phyloP scores from a whole-genome alignment of 176 grass and related monocot genomes.

The Musa beccarii region DNA sequence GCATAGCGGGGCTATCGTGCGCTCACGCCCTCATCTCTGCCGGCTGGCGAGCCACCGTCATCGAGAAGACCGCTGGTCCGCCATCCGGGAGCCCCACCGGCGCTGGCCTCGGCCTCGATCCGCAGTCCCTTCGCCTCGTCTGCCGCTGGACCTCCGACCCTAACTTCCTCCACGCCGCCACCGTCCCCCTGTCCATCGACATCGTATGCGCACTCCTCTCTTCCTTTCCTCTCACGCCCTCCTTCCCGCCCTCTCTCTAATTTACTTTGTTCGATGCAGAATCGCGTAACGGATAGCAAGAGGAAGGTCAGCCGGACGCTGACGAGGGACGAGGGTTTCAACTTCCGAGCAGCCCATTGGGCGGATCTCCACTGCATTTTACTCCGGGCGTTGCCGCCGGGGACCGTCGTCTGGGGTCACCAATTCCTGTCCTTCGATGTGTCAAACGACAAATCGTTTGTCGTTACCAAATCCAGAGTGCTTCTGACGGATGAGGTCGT shows the following conservation, averaged over 20 bases:
- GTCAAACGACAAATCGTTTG: conserved; percentile 18
- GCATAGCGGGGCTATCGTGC: conserved; percentile 66
- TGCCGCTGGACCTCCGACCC: conserved; percentile 47
- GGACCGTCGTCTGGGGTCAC: conserved; percentile 57
- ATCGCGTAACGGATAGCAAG: conserved; percentile 47
- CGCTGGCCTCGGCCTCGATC: conserved; percentile 19
- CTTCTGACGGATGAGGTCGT: conserved; percentile 40
- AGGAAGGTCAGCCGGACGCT: conserved; percentile 49
- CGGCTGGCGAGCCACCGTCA: conserved; percentile 50
- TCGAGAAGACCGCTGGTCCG: conserved; percentile 61
- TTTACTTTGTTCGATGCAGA: conserved; percentile 27
- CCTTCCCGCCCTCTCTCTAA: background rate
- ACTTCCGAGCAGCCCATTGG: conserved; percentile 74
- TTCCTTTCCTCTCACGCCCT: background rate
- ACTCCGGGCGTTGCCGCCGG: conserved; percentile 41
- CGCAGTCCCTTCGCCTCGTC: conserved; percentile 45
- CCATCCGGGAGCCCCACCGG: background rate
- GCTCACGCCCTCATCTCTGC: conserved; percentile 53
- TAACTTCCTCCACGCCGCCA: conserved; percentile 14
- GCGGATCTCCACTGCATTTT: conserved; percentile 59
- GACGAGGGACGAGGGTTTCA: conserved; percentile 56
- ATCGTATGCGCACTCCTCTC: conserved; percentile 29
- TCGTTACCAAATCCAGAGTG: conserved; percentile 36
- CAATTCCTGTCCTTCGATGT: conserved; percentile 64
- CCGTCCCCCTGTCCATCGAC: conserved; percentile 53